Conservation (phyloP, 1,139 yeast species). For the Wickerhamomyces sp. region DNA sequence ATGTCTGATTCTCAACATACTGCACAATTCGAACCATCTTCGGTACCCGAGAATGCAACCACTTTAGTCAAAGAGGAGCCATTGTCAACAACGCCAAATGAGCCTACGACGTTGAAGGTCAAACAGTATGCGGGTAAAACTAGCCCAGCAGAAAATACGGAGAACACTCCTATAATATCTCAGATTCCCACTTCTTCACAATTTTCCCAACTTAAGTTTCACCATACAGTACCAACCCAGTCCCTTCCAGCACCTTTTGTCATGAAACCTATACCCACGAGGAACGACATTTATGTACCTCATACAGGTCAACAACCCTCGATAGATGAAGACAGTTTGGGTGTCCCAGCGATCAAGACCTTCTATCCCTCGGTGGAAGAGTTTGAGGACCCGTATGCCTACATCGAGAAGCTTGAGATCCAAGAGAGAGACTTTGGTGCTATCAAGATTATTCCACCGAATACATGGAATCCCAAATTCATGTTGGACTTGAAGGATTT, state of each 20-base stretch:
- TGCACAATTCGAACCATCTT: no score
- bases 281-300: neutral
- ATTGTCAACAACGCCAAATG: no score
- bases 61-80: no score
- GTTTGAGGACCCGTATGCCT: conserved; percentile 44
- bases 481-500: conserved; percentile 48
- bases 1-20: no score
- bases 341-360: conserved; percentile 31
- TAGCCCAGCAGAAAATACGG: no score
- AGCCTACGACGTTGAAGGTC: no score
- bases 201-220: neutral
- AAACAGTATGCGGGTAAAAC: no score
- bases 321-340: neutral
- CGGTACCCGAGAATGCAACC: no score
- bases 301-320: neutral
- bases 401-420: conserved; percentile 42
- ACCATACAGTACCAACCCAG: neutral
- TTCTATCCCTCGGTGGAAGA: conserved; percentile 40
- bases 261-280: neutral
- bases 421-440: conserved; percentile 61
- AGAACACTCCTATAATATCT: no score
- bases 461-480: conserved; percentile 32
- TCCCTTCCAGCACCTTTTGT: neutral
- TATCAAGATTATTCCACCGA: conserved; percentile 44
- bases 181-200: no score